Evolutionary conservation across 495 filamentous ascomycete genomes (phyloP).

Genomic region (Sporormia fimetaria): DNA sequence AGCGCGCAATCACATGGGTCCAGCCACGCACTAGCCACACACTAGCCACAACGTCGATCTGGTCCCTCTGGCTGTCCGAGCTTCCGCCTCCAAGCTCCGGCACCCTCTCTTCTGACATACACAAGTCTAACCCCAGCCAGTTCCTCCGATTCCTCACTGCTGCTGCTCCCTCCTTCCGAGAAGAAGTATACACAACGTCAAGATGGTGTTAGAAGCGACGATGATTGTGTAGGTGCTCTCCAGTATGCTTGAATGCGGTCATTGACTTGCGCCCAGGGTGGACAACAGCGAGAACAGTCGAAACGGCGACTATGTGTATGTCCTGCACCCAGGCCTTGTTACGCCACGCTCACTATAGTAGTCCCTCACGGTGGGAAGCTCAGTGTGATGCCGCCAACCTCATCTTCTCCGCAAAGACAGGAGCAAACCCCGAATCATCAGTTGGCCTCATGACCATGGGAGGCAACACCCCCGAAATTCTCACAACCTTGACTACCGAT

Average conservation of each 20-base stretch:
- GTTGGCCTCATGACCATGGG: slow-evolving; percentile 99
- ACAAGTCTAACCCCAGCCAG: no score
- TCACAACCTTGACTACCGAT: slow-evolving; percentile 90
- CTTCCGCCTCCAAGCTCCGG: no score
- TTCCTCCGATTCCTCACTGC: no score
- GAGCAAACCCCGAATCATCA: slow-evolving; percentile 88
- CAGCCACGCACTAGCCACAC: no score
- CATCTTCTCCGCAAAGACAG: slow-evolving; percentile 86
- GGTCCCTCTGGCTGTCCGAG: no score
- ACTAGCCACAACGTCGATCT: no score
- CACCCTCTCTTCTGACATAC: no score
- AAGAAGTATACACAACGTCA: slow-evolving; percentile 18
- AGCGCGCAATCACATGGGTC: no score
- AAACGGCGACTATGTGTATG: slow-evolving; percentile 87
- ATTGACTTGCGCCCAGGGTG: slow-evolving; percentile 45
- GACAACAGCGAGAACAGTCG: slow-evolving; percentile 97
- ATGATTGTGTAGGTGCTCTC: slow-evolving; percentile 55
- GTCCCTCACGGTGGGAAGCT: slow-evolving; percentile 87
- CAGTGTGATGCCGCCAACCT: slow-evolving; percentile 90
- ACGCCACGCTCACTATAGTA: slow-evolving; percentile 25
- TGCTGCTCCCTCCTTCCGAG: background rate
- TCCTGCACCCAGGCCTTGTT: background rate
- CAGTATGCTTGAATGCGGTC: slow-evolving; percentile 7
- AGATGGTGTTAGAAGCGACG: slow-evolving; percentile 61
- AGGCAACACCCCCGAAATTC: slow-evolving; percentile 88